A percentile compares a stretch with the other conserved stretches of the same genome.
These are phyloP conservation scores for Pseudogymnoascus sp. DNA, from an alignment of 2,329 filamentous ascomycete genomes.

Conservation along the genomic window DNA sequence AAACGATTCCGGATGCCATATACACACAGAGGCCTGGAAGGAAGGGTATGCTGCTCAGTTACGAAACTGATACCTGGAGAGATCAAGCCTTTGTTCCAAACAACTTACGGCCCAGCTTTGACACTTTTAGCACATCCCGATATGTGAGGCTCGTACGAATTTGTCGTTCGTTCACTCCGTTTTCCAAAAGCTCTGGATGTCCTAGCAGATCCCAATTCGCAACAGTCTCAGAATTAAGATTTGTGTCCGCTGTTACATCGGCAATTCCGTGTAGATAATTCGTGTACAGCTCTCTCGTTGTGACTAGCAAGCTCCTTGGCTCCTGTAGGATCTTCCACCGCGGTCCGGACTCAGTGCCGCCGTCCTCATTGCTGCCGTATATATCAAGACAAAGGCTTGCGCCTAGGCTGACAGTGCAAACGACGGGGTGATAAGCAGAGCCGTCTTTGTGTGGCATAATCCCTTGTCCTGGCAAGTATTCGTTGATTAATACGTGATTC, in stretches of 20 bases:
- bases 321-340: constrained; percentile 68
- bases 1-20: not conserved
- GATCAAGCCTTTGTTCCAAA: constrained; percentile 8
- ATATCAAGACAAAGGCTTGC: constrained; percentile 72
- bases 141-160: constrained; percentile 70
- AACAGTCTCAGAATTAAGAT: constrained; percentile 54
- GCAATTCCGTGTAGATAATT: constrained; percentile 70
- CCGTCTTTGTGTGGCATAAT: constrained; percentile 98
- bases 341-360: constrained; percentile 46
- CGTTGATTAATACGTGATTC: constrained; percentile 91
- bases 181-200: constrained; percentile 37
- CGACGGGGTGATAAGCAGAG: constrained; percentile 74
- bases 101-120: constrained; percentile 59
- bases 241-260: constrained; percentile 56
- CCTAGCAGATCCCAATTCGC: constrained; percentile 66
- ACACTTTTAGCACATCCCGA: constrained; percentile 78
- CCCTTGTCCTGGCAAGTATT: constrained; percentile 81
- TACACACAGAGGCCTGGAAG: not conserved
- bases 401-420: constrained; percentile 84
- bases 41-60: not conserved
- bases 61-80: not conserved
- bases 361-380: constrained; percentile 55
- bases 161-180: constrained; percentile 49
- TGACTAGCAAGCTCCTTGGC: constrained; percentile 71
- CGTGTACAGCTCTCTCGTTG: constrained; percentile 60